Conservation (phyloP, 495 filamentous ascomycete genomes). For the Daldinia concentrica region DNA sequence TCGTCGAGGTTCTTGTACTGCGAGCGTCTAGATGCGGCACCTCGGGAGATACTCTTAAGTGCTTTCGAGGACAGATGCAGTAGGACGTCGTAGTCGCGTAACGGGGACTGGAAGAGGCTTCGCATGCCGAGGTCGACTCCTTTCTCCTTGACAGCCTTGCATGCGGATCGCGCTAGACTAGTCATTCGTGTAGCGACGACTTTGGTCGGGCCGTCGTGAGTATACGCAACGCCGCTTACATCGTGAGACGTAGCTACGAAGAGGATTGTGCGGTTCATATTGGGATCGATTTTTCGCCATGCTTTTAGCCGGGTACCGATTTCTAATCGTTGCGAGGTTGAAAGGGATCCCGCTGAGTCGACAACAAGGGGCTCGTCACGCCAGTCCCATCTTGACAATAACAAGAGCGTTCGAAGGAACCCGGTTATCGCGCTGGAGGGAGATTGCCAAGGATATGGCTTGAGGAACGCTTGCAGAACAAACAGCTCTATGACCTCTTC, state of each 20-base stretch:
- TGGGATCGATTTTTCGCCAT: slow-evolving; percentile 86
- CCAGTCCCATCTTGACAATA: slow-evolving; percentile 92
- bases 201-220: slow-evolving; percentile 69
- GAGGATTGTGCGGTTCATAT: slow-evolving; percentile 82
- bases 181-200: slow-evolving; percentile 88
- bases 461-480: slow-evolving; percentile 77
- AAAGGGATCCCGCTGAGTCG: slow-evolving; percentile 69
- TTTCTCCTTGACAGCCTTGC: slow-evolving; percentile 65
- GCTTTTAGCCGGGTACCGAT: slow-evolving; percentile 79
- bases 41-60: slow-evolving; percentile 48
- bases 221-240: slow-evolving; percentile 80
- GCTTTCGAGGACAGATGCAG: slow-evolving; percentile 70
- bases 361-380: slow-evolving; percentile 80
- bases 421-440: slow-evolving; percentile 83
- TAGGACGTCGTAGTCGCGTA: slow-evolving; percentile 85
- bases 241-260: slow-evolving; percentile 85
- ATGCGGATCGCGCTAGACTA: slow-evolving; percentile 76
- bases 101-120: slow-evolving; percentile 72
- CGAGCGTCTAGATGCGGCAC: slow-evolving; percentile 41
- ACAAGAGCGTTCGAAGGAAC: slow-evolving; percentile 79
- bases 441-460: slow-evolving; percentile 79
- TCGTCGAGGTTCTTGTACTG: slow-evolving; percentile 79
- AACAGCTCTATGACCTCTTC: slow-evolving; percentile 87
- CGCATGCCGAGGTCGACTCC: slow-evolving; percentile 64
- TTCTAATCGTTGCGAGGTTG: slow-evolving; percentile 61